A percentile compares a stretch with the other conserved stretches of the same genome.
Conservation (phyloP, 75 land plant species). For the Sequoia sempervirens region DNA sequence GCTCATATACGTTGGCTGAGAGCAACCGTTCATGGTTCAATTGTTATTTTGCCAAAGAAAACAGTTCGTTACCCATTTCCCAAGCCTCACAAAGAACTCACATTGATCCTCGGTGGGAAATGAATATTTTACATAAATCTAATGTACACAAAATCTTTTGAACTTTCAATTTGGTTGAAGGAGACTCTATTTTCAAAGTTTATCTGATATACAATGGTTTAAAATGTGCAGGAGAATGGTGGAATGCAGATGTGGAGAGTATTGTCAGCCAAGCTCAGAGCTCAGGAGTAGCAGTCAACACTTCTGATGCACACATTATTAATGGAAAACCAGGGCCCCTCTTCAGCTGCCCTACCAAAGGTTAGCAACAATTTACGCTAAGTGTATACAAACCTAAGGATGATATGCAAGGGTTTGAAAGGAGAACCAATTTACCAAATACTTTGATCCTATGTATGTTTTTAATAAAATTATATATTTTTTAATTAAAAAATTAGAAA, state of each 20-base stretch:
- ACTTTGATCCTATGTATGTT: too few relatives aligned
- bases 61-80: conserved; percentile 42
- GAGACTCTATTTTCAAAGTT: background rate
- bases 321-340: conserved; percentile 49
- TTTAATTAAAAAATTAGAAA: too few relatives aligned
- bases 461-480: too few relatives aligned
- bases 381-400: too few relatives aligned
- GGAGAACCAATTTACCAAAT: too few relatives aligned
- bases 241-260: conserved; percentile 55
- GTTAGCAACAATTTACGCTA: conserved; percentile 5
- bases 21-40: conserved; percentile 77
- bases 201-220: background rate
- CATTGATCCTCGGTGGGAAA: conserved; percentile 47
- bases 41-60: conserved; percentile 57
- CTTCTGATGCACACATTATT: conserved; percentile 45
- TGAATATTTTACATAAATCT: too few relatives aligned
- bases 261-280: conserved; percentile 15
- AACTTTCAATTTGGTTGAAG: background rate
- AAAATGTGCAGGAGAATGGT: conserved; percentile 78
- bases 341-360: conserved; percentile 24
- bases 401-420: too few relatives aligned
- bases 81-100: conserved; percentile 44
- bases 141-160: background rate
- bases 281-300: conserved; percentile 21
- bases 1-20: conserved; percentile 63